Conservation (phyloP, 2,329 filamentous ascomycete genomes). For the Neopestalotiopsis sp. region DNA sequence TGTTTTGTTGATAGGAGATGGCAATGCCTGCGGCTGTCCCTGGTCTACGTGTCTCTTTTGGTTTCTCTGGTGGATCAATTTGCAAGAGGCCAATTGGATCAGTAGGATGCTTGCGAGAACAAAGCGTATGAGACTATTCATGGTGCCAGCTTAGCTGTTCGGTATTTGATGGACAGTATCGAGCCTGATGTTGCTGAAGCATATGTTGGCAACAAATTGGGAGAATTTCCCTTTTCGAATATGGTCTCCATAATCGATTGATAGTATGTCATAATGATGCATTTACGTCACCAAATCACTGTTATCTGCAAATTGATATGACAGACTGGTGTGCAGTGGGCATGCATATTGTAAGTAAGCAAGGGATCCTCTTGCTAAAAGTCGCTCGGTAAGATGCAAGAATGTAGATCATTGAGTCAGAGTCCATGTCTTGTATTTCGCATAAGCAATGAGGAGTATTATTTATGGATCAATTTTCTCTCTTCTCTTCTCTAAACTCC, state of each 20-base stretch:
- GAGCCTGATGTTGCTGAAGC: neutral
- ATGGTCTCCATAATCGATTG: neutral
- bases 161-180: neutral
- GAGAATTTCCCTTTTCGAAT: neutral
- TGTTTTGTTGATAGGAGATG: neutral
- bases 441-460: neutral
- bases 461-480: neutral
- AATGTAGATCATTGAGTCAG: neutral
- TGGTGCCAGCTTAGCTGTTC: neutral
- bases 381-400: neutral
- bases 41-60: neutral
- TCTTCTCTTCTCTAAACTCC: neutral
- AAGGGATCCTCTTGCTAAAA: neutral
- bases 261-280: neutral
- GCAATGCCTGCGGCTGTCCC: neutral
- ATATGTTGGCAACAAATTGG: neutral
- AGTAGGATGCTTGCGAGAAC: neutral
- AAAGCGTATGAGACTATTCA: neutral
- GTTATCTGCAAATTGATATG: neutral
- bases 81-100: neutral
- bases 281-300: neutral
- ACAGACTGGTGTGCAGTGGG: neutral
- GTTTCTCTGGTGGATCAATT: neutral
- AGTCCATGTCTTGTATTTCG: neutral
- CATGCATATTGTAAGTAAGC: neutral